A percentile compares a stretch with the other conserved stretches of the same genome.
Conservation (phyloP, 2,329 filamentous ascomycete species). For the Talaromyces sp. region DNA sequence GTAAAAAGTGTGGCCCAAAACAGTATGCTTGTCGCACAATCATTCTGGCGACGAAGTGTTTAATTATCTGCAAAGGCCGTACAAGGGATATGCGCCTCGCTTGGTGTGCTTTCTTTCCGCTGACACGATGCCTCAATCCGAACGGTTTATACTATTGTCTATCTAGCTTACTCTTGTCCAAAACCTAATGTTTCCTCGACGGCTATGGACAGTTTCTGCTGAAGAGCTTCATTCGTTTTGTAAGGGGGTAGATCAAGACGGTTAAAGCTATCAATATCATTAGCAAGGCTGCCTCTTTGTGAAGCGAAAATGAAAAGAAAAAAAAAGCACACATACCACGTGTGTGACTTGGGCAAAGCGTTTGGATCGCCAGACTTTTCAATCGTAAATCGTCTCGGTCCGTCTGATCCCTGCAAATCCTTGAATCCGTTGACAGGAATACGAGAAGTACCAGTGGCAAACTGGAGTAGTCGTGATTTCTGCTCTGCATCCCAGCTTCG, state of each 20-base stretch:
- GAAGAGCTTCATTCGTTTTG: slow-evolving; percentile 79
- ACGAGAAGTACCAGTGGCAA: slow-evolving; percentile 93
- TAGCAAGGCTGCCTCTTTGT: background rate
- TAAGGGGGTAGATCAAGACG: slow-evolving; percentile 92
- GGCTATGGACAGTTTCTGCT: slow-evolving; percentile 89
- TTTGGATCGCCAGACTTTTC: slow-evolving; percentile 91
- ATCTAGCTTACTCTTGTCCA: slow-evolving; percentile 76
- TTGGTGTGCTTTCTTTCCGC: background rate
- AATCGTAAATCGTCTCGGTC: slow-evolving; percentile 92
- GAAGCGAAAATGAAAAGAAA: too few relatives aligned
- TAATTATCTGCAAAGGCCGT: background rate
- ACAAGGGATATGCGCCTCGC: background rate
- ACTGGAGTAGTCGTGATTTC: slow-evolving; percentile 92
- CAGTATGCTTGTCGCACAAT: slow-evolving; percentile 11
- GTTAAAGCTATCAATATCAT: slow-evolving; percentile 69
- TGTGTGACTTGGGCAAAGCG: slow-evolving; percentile 94
- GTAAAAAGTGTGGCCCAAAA: background rate
- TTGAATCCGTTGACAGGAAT: slow-evolving; percentile 99
- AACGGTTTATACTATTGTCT: background rate
- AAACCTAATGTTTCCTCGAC: slow-evolving; percentile 99
- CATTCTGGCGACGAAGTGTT: background rate
- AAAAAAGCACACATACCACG: slow-evolving; percentile 66
- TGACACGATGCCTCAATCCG: too few relatives aligned
- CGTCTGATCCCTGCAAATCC: slow-evolving; percentile 94
- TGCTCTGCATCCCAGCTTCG: slow-evolving; percentile 97